Conservation (phyloP, 2,329 filamentous ascomycete species). For the Colletotrichum musicola region DNA sequence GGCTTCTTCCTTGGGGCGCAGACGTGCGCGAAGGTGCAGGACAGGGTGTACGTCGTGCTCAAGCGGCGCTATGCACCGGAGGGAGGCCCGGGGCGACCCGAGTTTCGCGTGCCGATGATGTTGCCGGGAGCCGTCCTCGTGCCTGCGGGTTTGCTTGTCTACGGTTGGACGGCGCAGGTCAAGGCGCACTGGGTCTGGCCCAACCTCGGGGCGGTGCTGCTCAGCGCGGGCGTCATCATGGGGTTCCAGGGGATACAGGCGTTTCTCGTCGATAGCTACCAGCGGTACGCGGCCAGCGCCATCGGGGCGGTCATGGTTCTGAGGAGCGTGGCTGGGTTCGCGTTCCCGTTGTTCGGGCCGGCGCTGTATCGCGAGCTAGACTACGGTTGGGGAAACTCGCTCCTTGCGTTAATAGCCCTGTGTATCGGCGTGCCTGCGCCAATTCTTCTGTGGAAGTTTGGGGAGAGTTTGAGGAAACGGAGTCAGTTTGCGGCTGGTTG, state of each 20-base stretch:
- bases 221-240: slow-evolving; percentile 54
- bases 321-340: slow-evolving; percentile 62
- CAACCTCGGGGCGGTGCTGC: slow-evolving; percentile 56
- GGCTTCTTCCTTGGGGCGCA: slow-evolving; percentile 63
- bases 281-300: slow-evolving; percentile 60
- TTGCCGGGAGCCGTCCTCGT: slow-evolving; percentile 55
- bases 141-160: slow-evolving; percentile 58
- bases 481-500: slow-evolving; percentile 37
- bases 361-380: slow-evolving; percentile 57
- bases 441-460: slow-evolving; percentile 59
- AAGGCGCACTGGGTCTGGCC: slow-evolving; percentile 60
- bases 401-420: slow-evolving; percentile 58
- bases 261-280: slow-evolving; percentile 62
- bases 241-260: slow-evolving; percentile 60
- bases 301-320: slow-evolving; percentile 59
- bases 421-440: slow-evolving; percentile 57
- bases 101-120: slow-evolving; percentile 59
- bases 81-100: slow-evolving; percentile 52
- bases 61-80: slow-evolving; percentile 54
- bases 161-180: slow-evolving; percentile 59
- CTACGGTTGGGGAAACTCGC: slow-evolving; percentile 56
- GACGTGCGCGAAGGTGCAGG: slow-evolving; percentile 57
- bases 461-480: slow-evolving; percentile 50
- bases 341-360: slow-evolving; percentile 65
- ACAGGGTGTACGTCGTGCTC: slow-evolving; percentile 58